Evolutionary conservation across 257 asterid species (phyloP), one percentile per base, ranked within the genome.

Genomic region (Penstemon davidsonii): DNA sequence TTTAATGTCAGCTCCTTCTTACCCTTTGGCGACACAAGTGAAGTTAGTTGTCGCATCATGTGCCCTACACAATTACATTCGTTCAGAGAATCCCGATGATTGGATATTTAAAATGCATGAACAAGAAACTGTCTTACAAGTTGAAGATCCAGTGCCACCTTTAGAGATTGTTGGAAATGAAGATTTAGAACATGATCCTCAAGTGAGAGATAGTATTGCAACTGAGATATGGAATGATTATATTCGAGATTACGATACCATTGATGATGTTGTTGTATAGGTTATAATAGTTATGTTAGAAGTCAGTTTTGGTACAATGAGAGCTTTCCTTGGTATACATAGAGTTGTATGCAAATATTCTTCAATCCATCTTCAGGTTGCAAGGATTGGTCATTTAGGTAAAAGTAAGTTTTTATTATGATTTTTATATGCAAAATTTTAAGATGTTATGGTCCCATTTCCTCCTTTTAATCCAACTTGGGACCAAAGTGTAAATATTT

Each of bases 21-120:
- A 79, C 60, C 84, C 87, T 5, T 37, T 79, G 71, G 70, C 80
- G 25, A 73, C 82, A 4, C 87, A 79, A 66, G 84, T 82, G 78
- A 82, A 82, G 78, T 69, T 82, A 13, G 78, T 79, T 3, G 68
- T 76, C 38, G 86, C 84, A 47, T 74, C 86, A 41, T 82, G 87
- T 54, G 82, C 84, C 36, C 77, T 79, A 5, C 84, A 79, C 79
- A 79, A 79, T 50, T 74, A 55, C 77, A 76, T 82, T 39, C 79
- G 69, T 11, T 25, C 36, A 8, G 84, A 79, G 72, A 72, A 64
- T 6, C 84, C 80, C 1, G 74, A 76, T 9, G 81, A 79, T 36
- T 71, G 77, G 79, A 82, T 79, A 50, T 82, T 76, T 66, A 70
- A 79, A 39, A 68, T 55, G 73, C 72, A 74, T 5, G 71, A 65